These are phyloP conservation scores for Phytophthora cryptogea DNA, from an alignment of 352 stramenopile genomes.

Conservation along the genomic window DNA sequence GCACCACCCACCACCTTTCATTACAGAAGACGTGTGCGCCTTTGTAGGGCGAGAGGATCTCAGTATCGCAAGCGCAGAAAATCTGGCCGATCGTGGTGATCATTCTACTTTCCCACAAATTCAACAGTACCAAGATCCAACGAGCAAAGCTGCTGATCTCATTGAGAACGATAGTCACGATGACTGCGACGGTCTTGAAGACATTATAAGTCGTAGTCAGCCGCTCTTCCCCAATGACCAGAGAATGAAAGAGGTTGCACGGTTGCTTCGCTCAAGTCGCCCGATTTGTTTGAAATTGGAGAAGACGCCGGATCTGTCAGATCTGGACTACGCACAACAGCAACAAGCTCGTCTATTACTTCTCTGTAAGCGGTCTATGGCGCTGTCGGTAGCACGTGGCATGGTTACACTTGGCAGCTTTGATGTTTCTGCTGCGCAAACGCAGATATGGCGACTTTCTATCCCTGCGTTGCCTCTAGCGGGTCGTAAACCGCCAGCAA, in stretches of 20 bases:
- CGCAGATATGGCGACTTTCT: slow-evolving; percentile 84
- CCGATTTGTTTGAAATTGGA: slow-evolving; percentile 76
- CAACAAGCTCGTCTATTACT: slow-evolving; percentile 96
- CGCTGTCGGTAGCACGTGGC: slow-evolving; percentile 92
- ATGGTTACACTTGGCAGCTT: slow-evolving; percentile 97
- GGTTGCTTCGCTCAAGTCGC: slow-evolving; percentile 75
- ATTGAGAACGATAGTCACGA: slow-evolving; percentile 24
- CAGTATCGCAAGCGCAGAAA: slow-evolving; percentile 30
- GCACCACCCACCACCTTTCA: slow-evolving; percentile 57
- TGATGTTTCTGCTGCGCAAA: slow-evolving; percentile 61
- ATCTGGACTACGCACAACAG: slow-evolving; percentile 75
- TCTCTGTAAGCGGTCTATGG: slow-evolving; percentile 94
- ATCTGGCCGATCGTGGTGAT: slow-evolving; percentile 8
- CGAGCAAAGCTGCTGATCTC: slow-evolving; percentile 7
- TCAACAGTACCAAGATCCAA: slow-evolving; percentile 21
- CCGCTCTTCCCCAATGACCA: slow-evolving; percentile 73
- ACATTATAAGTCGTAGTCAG: slow-evolving; percentile 58
- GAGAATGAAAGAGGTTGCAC: slow-evolving; percentile 81
- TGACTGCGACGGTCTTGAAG: slow-evolving; percentile 66
- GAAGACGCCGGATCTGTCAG: slow-evolving; percentile 64
- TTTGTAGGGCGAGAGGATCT: slow-evolving; percentile 74
- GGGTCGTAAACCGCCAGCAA: slow-evolving; percentile 93
- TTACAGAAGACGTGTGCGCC: slow-evolving; percentile 55
- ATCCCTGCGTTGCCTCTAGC: slow-evolving; percentile 94
- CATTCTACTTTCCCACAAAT: slow-evolving; percentile 8